These are phyloP conservation scores for Trypanosoma mega DNA, from an alignment of 208 protist genomes.

Conservation along the genomic window DNA sequence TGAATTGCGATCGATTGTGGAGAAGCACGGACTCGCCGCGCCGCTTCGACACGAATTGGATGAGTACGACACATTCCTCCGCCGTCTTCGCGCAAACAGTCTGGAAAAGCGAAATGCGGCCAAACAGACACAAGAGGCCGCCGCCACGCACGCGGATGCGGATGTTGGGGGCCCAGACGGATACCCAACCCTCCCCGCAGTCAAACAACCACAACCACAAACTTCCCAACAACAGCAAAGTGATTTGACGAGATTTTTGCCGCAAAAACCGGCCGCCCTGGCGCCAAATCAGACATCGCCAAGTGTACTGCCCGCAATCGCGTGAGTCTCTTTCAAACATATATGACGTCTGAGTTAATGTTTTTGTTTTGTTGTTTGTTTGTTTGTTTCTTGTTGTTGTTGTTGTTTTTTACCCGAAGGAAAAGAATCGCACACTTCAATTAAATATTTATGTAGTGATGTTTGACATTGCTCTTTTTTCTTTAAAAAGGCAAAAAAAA, in stretches of 20 bases:
- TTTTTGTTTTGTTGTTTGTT: too few species aligned
- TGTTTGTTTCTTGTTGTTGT: neutral
- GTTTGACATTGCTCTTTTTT: too few species aligned
- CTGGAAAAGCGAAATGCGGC: neutral
- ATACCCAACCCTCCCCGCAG: slow-evolving; percentile 15
- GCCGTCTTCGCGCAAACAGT: slow-evolving; percentile 7
- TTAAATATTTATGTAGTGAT: too few species aligned
- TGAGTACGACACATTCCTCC: slow-evolving; percentile 45
- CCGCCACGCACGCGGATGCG: neutral
- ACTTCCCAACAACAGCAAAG: neutral
- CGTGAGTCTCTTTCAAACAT: neutral
- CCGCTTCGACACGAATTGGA: slow-evolving; percentile 52
- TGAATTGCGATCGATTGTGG: slow-evolving; percentile 63
- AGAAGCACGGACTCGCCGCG: slow-evolving; percentile 45
- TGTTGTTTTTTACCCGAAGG: too few species aligned
- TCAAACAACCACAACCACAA: neutral
- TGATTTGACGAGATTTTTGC: slow-evolving; percentile 2
- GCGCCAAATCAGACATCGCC: neutral
- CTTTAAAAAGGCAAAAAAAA: too few species aligned
- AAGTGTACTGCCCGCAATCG: neutral
- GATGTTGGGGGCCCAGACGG: neutral
- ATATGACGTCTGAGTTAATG: too few species aligned
- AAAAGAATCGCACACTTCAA: too few species aligned
- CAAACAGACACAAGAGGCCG: neutral
- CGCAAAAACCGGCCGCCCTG: slow-evolving; percentile 11